Percentiles rank a stretch among this genome's conserved stretches.
Evolutionary conservation across 305 asterid species (phyloP).

Genomic region (Fraxinus angustifolia): DNA sequence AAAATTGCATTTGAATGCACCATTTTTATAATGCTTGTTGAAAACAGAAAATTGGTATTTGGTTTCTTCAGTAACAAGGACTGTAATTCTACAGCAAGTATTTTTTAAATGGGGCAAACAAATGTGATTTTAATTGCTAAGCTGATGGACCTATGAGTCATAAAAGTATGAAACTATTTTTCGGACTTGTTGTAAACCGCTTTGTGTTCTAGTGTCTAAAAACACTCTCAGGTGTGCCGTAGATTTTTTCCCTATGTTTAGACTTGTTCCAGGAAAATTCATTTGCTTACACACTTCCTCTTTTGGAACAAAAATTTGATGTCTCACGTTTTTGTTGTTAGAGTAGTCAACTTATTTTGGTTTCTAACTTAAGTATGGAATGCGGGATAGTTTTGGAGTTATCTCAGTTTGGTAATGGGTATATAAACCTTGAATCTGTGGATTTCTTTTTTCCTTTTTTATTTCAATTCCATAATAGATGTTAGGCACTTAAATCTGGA

Average conservation of each 20-base stretch:
- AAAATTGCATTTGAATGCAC: not conserved
- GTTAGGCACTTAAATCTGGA: not conserved
- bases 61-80: not conserved
- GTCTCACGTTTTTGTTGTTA: not conserved
- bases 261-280: conserved; percentile 1
- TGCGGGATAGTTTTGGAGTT: not conserved
- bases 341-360: not conserved
- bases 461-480: not conserved
- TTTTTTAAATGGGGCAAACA: not conserved
- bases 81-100: not conserved
- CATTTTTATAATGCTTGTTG: not conserved
- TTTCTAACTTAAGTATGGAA: not conserved
- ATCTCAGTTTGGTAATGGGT: not conserved
- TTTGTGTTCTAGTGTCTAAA: not conserved
- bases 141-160: not conserved
- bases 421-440: not conserved
- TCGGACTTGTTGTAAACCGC: not conserved
- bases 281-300: not conserved
- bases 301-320: not conserved
- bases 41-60: not conserved
- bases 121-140: not conserved
- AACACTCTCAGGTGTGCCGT: not conserved
- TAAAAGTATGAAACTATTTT: not conserved
- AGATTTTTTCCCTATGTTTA: not conserved
- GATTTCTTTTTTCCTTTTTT: not conserved